These are phyloP conservation scores for Eragrostis curvula DNA, from an alignment of 176 grass and related monocot species.

Conservation along the genomic window DNA sequence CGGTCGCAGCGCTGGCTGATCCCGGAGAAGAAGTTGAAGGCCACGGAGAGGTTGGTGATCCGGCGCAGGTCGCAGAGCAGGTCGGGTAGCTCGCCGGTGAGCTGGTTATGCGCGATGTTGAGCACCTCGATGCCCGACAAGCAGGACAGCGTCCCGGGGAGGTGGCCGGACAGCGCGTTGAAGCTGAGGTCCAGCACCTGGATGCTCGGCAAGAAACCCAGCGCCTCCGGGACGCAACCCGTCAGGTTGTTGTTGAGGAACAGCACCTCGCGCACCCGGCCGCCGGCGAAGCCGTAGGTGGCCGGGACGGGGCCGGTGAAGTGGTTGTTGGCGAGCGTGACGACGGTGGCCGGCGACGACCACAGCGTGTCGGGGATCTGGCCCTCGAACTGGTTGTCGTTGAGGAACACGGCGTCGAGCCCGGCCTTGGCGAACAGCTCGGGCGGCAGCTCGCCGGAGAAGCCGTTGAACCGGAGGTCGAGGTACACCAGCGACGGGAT, in stretches of 20 bases:
- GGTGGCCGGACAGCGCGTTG: conserved; percentile 70
- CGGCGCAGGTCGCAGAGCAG: conserved; percentile 78
- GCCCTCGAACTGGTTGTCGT: conserved; percentile 85
- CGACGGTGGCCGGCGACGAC: conserved; percentile 75
- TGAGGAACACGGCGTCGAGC: conserved; percentile 86
- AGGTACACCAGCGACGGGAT: conserved; percentile 75
- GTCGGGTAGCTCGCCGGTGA: conserved; percentile 74
- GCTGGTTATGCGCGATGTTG: conserved; percentile 92
- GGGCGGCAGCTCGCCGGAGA: conserved; percentile 65
- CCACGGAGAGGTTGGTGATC: conserved; percentile 75
- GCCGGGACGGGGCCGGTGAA: conserved; percentile 68
- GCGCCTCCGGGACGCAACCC: conserved; percentile 85
- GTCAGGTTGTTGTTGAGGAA: conserved; percentile 94
- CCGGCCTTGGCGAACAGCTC: conserved; percentile 63
- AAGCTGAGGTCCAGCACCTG: conserved; percentile 89
- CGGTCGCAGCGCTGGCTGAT: conserved; percentile 68
- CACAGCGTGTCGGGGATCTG: conserved; percentile 73
- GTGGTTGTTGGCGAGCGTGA: conserved; percentile 86
- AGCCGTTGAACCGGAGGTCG: conserved; percentile 91
- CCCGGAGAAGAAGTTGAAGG: conserved; percentile 94
- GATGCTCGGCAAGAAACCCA: conserved; percentile 63
- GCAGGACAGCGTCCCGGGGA: conserved; percentile 77
- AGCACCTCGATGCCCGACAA: conserved; percentile 81
- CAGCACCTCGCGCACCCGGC: conserved; percentile 65
- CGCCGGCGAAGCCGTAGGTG: conserved; percentile 51